phyloP scores from a whole-genome alignment of 306 rosid genomes.

The Herpetospermum pedunculosum region DNA sequence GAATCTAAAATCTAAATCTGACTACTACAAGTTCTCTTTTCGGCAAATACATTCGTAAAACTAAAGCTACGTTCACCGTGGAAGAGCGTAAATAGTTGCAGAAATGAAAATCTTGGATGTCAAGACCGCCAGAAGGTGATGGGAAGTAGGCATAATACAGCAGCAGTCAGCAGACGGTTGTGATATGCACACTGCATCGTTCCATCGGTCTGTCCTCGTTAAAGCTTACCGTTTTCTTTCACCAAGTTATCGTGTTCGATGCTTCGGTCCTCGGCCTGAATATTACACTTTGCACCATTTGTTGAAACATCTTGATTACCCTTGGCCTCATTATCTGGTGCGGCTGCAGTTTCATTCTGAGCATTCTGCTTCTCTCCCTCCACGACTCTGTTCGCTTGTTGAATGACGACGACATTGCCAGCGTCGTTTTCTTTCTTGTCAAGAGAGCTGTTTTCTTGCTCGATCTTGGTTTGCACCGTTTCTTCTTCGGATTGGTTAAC shows the following conservation, averaged over 20 bases:
- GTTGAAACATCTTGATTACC: slow-evolving; percentile 18
- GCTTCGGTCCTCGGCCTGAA: slow-evolving; percentile 27
- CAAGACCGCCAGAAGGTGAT: slow-evolving; percentile 7
- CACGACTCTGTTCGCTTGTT: slow-evolving; percentile 29
- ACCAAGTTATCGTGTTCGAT: slow-evolving; percentile 23
- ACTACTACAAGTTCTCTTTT: slow-evolving; percentile 1
- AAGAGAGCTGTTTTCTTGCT: slow-evolving; percentile 20
- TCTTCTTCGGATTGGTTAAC: slow-evolving; percentile 16
- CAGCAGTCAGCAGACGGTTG: background rate
- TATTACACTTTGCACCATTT: slow-evolving; percentile 20
- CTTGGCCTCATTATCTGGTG: slow-evolving; percentile 18
- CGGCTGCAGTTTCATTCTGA: slow-evolving; percentile 1
- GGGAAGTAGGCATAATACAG: slow-evolving; percentile 10
- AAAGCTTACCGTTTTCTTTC: slow-evolving; percentile 40
- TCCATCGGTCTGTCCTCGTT: slow-evolving; percentile 15
- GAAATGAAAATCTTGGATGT: background rate
- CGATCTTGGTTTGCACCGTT: slow-evolving; percentile 11
- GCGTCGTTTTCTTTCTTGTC: slow-evolving; percentile 19
- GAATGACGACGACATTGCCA: slow-evolving; percentile 7
- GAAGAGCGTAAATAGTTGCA: slow-evolving; percentile 6
- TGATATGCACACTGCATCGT: background rate
- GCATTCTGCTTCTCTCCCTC: slow-evolving; percentile 16
- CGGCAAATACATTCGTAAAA: background rate
- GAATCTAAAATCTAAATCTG: slow-evolving; percentile 32
- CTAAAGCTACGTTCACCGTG: slow-evolving; percentile 28